phyloP scores from a whole-genome alignment of 805 yeast species.

The Tetrapisispora pingtungensis region DNA sequence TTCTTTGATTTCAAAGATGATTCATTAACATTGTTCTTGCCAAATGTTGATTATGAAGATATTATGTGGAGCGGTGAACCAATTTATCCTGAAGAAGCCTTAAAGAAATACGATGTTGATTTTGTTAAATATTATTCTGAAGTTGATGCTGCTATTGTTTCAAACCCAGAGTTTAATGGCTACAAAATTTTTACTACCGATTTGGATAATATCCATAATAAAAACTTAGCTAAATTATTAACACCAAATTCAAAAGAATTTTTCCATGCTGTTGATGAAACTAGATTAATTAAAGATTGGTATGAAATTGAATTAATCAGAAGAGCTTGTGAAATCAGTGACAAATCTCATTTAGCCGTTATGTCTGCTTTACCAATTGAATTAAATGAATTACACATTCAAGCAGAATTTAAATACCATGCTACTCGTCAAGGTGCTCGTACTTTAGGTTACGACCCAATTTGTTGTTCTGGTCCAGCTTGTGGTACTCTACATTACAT shows the following conservation, averaged over 20 bases:
- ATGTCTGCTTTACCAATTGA: slow-evolving; percentile 90
- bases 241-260: slow-evolving; percentile 39
- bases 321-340: slow-evolving; percentile 77
- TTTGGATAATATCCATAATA: slow-evolving; percentile 36
- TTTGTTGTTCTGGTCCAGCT: slow-evolving; percentile 87
- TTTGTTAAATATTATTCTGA: slow-evolving; percentile 57
- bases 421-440: slow-evolving; percentile 91
- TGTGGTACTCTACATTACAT: slow-evolving; percentile 88
- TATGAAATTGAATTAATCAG: slow-evolving; percentile 69
- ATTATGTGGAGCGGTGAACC: slow-evolving; percentile 97
- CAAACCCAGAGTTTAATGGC: slow-evolving; percentile 15
- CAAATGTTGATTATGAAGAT: slow-evolving; percentile 77
- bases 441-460: slow-evolving; percentile 83
- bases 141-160: slow-evolving; percentile 31
- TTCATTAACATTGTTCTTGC: slow-evolving; percentile 62
- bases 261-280: slow-evolving; percentile 73
- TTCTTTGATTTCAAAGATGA: slow-evolving; percentile 46
- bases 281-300: slow-evolving; percentile 75
- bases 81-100: slow-evolving; percentile 53
- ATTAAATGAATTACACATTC: slow-evolving; percentile 79
- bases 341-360: slow-evolving; percentile 79
- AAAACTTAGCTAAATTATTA: slow-evolving; percentile 30
- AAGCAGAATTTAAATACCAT: slow-evolving; percentile 92
- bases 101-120: slow-evolving; percentile 65
- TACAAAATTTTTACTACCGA: slow-evolving; percentile 42